Evolutionary conservation across 2,329 filamentous ascomycete genomes (phyloP), one percentile per base, ranked within the genome.

Genomic region (Trichoderma polysporum): DNA sequence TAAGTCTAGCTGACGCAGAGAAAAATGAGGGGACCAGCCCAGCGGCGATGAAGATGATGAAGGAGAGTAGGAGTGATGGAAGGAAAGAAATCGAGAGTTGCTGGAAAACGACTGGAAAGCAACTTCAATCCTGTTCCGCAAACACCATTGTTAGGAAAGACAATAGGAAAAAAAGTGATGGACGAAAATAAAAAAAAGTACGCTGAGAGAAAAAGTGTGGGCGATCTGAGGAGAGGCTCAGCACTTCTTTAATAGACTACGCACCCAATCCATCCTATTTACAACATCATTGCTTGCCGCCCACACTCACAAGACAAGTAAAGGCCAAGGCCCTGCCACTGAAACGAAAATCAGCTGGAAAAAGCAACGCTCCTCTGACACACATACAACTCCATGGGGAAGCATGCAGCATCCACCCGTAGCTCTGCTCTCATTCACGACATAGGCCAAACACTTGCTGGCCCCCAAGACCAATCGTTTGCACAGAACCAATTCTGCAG

Each of bases 101-200:
- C 66, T 66, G 60, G 59, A 52, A 71, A 74, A 68, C 61, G 68
- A 70, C 56, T 61, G 66, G 68, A 67, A 49, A 61, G 68, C 54
- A 39, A 37, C 59, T 67, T 74, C 66, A 71, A 65, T 69, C 39
- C 63, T 69, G 63, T 70, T 68, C 71, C 63, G 69, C 67, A 67
- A 74, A 71, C 69, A 75, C 60, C 72, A 76, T 76, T 76, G 71
- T 74, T 64, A 9, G 22, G 12, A 41, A 47, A 62, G 39, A 66
- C 56, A 68, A 68, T 65, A 68, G 54, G 56, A 33, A 39, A 58
- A 12, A 29, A 19, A 50, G 71, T 73, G 61, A n/a, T 47, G 15
- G 57, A n/a, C 37, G 7, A 57, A 27, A 65, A 49, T 64, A 59
- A 22, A 50, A 49, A 59, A 49, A 35, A 54, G 13, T n/a, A 35